These are phyloP conservation scores for Fusarium zealandicum DNA, from an alignment of 2,329 filamentous ascomycete genomes.

Conservation along the genomic window DNA sequence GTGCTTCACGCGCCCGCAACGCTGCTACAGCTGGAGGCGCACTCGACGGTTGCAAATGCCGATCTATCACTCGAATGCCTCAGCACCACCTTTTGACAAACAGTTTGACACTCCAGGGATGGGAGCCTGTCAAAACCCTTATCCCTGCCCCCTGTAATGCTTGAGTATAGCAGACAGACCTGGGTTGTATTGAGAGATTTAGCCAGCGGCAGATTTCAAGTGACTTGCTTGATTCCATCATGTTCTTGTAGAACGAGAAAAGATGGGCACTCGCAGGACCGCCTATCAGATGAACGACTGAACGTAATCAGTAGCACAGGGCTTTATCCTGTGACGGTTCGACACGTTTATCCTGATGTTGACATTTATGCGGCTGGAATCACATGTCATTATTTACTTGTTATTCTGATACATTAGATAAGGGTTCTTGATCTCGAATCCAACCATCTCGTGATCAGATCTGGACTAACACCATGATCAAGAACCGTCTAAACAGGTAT, in stretches of 20 bases:
- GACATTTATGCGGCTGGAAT: slow-evolving; percentile 11
- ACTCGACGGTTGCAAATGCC: background rate
- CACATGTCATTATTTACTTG: slow-evolving; percentile 3
- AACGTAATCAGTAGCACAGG: background rate
- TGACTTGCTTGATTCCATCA: background rate
- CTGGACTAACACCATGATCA: background rate
- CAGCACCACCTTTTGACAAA: slow-evolving; percentile 1
- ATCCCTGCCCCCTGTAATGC: slow-evolving; percentile 9
- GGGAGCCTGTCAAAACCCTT: slow-evolving; percentile 1
- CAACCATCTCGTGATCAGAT: too few relatives aligned
- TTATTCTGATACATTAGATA: background rate
- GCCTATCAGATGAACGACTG: background rate
- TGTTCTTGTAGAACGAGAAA: too few relatives aligned
- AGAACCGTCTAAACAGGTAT: slow-evolving; percentile 2
- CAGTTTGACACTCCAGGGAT: background rate
- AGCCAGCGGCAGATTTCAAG: background rate
- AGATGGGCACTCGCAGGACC: too few relatives aligned
- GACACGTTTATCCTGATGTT: too few relatives aligned
- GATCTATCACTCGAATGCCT: slow-evolving; percentile 2
- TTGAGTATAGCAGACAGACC: background rate
- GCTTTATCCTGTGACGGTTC: too few relatives aligned
- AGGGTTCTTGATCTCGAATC: background rate
- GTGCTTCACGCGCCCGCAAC: too few relatives aligned
- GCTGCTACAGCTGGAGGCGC: slow-evolving; percentile 5
- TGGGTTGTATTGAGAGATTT: slow-evolving; percentile 2